These are phyloP conservation scores for Phytophthora cactorum DNA, from an alignment of 352 stramenopile genomes.

Conservation along the genomic window DNA sequence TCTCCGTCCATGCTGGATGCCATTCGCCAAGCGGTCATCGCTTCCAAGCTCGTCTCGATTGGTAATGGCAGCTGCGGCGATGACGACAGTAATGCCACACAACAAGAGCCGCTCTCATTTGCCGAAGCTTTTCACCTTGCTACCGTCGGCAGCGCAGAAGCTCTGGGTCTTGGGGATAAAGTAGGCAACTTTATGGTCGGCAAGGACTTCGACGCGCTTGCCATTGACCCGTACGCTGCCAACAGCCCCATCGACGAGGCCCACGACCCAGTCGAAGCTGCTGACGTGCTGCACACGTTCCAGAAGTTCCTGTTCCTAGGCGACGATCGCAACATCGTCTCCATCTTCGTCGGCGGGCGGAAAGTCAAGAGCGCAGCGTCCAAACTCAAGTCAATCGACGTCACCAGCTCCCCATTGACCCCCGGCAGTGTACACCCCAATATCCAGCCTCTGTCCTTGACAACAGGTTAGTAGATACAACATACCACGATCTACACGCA, in stretches of 20 bases:
- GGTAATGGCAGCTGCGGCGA: slow-evolving; percentile 61
- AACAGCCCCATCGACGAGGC: slow-evolving; percentile 68
- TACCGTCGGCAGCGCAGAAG: slow-evolving; percentile 80
- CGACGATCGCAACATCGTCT: slow-evolving; percentile 35
- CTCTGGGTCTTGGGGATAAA: slow-evolving; percentile 46
- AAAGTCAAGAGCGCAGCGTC: slow-evolving; percentile 51
- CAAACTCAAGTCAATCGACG: slow-evolving; percentile 3
- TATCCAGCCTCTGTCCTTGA: slow-evolving; percentile 25
- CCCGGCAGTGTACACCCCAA: slow-evolving; percentile 32
- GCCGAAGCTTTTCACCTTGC: slow-evolving; percentile 88
- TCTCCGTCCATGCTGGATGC: slow-evolving; percentile 94
- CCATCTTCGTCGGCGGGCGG: slow-evolving; percentile 86
- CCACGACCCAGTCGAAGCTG: slow-evolving; percentile 48
- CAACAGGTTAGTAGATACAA: slow-evolving; percentile 15
- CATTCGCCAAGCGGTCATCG: slow-evolving; percentile 90
- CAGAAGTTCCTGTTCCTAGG: slow-evolving; percentile 71
- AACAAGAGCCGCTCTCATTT: slow-evolving; percentile 56
- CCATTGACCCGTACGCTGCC: slow-evolving; percentile 68
- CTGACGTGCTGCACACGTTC: slow-evolving; percentile 75
- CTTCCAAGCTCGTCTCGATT: slow-evolving; percentile 86
- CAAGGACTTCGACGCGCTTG: slow-evolving; percentile 93
- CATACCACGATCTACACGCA: background rate
- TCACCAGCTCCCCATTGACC: slow-evolving; percentile 23
- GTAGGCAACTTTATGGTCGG: slow-evolving; percentile 91
- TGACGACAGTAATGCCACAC: slow-evolving; percentile 21